phyloP scores from a whole-genome alignment of 176 grass and related monocot species.

The Oryza longistaminata region DNA sequence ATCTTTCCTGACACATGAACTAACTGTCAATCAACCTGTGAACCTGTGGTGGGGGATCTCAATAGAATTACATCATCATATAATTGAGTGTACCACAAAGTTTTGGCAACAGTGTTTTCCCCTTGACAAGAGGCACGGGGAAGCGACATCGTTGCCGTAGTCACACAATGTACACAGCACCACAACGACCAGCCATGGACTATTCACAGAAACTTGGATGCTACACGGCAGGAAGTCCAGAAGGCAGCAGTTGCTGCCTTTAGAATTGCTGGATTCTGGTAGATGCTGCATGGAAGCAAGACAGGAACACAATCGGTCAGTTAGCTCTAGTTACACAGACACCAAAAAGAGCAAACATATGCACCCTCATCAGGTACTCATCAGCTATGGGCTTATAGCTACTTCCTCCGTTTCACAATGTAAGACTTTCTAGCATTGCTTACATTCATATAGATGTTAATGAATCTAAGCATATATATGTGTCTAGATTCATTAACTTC shows the following conservation, averaged over 20 bases:
- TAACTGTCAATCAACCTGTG: conserved; percentile 13
- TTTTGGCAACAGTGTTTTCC: background rate
- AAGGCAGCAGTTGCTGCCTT: conserved; percentile 69
- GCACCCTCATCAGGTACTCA: background rate
- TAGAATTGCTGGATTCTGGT: conserved; percentile 89
- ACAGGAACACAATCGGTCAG: background rate
- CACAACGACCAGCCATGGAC: background rate
- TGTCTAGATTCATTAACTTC: no score
- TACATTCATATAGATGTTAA: no score
- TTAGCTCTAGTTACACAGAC: background rate
- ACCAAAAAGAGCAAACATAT: background rate
- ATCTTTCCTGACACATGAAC: background rate
- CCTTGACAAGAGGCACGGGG: background rate
- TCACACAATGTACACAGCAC: conserved; percentile 6
- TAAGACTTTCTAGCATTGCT: no score
- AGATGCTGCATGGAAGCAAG: conserved; percentile 56
- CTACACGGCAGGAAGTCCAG: conserved; percentile 80
- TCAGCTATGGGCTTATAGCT: background rate
- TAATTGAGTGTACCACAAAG: background rate
- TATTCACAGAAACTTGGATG: conserved; percentile 86
- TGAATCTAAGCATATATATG: no score
- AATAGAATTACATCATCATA: conserved; percentile 7
- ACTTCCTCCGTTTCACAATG: no score
- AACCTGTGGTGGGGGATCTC: background rate
- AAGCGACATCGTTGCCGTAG: background rate